A percentile compares a stretch with the other conserved stretches of the same genome.
Conservation (phyloP, 2,329 filamentous ascomycete species). For the Cryphonectria naterciae region DNA sequence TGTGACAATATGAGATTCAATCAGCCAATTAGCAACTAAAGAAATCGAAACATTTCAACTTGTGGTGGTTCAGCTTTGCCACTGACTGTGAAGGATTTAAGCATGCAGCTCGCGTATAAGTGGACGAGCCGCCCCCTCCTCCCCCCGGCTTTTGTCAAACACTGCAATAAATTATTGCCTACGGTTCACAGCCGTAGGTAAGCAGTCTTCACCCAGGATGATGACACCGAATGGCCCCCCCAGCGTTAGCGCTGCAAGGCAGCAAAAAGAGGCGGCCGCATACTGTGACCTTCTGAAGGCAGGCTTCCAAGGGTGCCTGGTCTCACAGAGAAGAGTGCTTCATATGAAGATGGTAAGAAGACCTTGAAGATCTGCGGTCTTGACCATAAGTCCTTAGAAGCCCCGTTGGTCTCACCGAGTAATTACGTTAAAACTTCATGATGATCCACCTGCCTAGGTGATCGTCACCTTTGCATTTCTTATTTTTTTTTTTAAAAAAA, state of each 20-base stretch:
- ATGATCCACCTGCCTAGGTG: not conserved
- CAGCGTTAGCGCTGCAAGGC: not conserved
- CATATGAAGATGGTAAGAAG: not conserved
- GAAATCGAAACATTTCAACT: not conserved
- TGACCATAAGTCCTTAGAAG: not conserved
- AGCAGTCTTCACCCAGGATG: not conserved
- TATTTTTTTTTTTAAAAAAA: no score
- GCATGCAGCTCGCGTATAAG: no score
- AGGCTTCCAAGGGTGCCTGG: slow-evolving; percentile 3
- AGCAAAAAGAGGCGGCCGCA: not conserved
- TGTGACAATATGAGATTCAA: not conserved
- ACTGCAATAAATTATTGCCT: no score
- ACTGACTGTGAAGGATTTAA: not conserved
- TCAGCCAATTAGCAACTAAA: not conserved
- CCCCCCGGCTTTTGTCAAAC: no score
- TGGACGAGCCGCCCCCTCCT: no score
- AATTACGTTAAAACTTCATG: not conserved
- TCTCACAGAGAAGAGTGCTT: not conserved
- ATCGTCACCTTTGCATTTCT: not conserved
- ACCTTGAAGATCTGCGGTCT: not conserved
- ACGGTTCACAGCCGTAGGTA: no score
- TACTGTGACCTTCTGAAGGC: not conserved
- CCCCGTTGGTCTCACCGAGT: not conserved
- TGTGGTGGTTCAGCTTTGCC: not conserved
- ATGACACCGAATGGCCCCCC: not conserved